phyloP scores from a whole-genome alignment of 129 eudicot genomes.

The Solidago caesia region DNA sequence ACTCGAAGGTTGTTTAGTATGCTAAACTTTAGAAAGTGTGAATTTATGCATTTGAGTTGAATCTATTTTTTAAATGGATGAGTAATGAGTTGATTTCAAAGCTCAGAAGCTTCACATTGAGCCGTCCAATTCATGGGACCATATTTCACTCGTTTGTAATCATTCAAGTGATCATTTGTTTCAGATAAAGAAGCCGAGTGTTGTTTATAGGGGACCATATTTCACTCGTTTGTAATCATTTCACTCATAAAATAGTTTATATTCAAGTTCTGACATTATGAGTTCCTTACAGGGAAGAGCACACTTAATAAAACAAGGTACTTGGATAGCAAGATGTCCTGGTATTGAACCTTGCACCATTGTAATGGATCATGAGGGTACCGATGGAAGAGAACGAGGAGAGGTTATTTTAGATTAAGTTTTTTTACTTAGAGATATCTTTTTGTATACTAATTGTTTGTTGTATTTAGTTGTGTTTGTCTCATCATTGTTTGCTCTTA shows the following conservation, averaged over 20 bases:
- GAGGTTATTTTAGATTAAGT: constrained; percentile 48
- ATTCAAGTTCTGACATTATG: constrained; percentile 20
- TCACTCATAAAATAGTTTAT: background rate
- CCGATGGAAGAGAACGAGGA: constrained; percentile 99
- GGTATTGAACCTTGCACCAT: constrained; percentile 96
- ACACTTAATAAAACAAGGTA: constrained; percentile 98
- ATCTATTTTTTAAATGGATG: background rate
- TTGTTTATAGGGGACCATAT: constrained; percentile 37
- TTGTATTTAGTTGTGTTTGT: background rate
- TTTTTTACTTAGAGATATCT: background rate
- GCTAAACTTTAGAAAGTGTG: background rate
- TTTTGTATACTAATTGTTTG: background rate
- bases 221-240: constrained; percentile 17
- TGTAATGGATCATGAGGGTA: constrained; percentile 99
- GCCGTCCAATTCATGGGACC: background rate
- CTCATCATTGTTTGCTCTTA: background rate
- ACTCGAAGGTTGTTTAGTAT: background rate
- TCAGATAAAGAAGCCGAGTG: constrained; percentile 51
- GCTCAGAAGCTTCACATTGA: background rate
- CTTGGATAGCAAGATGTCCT: constrained; percentile 86
- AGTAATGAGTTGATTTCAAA: background rate
- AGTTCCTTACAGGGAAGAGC: constrained; percentile 71
- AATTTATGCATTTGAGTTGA: constrained; percentile 8
- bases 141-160: constrained; percentile 8
- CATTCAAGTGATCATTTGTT: constrained; percentile 18